Base-by-base conservation (phyloP, 2,329 filamentous ascomycete genomes). In the Blastomyces emzantsi region DNA sequence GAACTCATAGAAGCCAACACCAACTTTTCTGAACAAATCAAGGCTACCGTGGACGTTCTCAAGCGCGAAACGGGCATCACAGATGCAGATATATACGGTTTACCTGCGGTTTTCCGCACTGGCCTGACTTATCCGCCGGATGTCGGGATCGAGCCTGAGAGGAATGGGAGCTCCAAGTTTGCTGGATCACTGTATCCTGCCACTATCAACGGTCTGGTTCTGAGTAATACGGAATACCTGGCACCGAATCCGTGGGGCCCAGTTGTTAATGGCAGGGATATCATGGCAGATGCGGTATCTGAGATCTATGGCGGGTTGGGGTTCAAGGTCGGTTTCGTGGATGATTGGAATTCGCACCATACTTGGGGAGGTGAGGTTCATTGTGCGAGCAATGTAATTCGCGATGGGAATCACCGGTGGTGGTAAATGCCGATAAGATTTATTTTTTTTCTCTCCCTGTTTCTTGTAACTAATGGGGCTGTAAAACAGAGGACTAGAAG, bases 271-370 rank as follows among this genome's bases (percentile, higher is more conserved):
- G 67, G 66, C 4, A 60, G 60, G n/a, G 68, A 70, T 64, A 64
- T 70, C 15, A 47, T 69, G 36, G 64, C 60, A 17, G 41, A 62
- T 13, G 63, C 64, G 25, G 61, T 65, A 11, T 54, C 51, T 28
- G 57, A 39, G 3, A 61, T 60, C 13, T 70, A 69, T 63, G 56
- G 30, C 7, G 62, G 63, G 19, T 60, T 66, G 28, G 65, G 65
- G 3, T 65, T 66, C 25, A 52, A 62, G 28, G 66, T 70, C 17
- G 56, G 30, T 2, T 70, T 66, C 62, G 54, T 70, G 17, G 67
- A 70, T 62, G 61, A 70, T 59, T 69, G 62, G 65, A 66, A 64
- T 56, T 63, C 67, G 36, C 69, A 70, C 62, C 69, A 70, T 65
- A 61, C 49, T 19, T 61, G 63, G 41, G 64, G 60, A 7, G 68